Evolutionary conservation across 2,329 filamentous ascomycete genomes (phyloP), one percentile per base, ranked within the genome.

Genomic region (Colletotrichum sp.): DNA sequence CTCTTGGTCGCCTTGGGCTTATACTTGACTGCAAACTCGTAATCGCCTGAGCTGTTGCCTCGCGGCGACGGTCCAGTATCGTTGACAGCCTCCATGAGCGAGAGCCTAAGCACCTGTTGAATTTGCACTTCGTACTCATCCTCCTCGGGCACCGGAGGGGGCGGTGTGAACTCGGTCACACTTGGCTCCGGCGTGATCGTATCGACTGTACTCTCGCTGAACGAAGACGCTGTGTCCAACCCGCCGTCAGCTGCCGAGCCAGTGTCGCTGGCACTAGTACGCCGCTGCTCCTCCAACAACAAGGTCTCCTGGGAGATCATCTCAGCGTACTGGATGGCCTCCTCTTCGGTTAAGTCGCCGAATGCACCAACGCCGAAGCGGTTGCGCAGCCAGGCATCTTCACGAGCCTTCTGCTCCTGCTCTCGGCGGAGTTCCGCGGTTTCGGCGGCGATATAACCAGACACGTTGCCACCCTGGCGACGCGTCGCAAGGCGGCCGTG

Each of bases 401-500:
- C 93, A 72, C 93, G 93, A 29, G 89, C 89, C 52, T 92, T 90
- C 59, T 92, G 90, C 36, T 93, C 87, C 79, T 93, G 92, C 81
- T 98, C 95, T 11, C 90, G 90, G 71, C 94, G 93, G 71, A 98
- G 89, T 82, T 98, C 96, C 59, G 92, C 90, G 78, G 94, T 91
- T 83, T 99, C 96, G n/a, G 95, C 94, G 55, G 93, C 93, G 77
- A 99, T 99, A 81, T 96, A 96, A 78, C 94, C 93, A 75, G 93
- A 92, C 44, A 98, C 88, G 29, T 94, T 93, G 22, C 92, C 93
- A 59, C 95, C 91, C 25, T 93, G 85, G 6, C 90, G 87, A 61
- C 90, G 89, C 69, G 86, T 87, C 19, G 85, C 85, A 8, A 87
- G 79, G 27, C 88, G 89, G n/a, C 89, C 88, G 72, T 91, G 89